Percentiles rank a stretch among this genome's conserved stretches.
These are phyloP conservation scores for Vaccinium vitisidaea DNA, from an alignment of 148 eudicot species.

Conservation along the genomic window DNA sequence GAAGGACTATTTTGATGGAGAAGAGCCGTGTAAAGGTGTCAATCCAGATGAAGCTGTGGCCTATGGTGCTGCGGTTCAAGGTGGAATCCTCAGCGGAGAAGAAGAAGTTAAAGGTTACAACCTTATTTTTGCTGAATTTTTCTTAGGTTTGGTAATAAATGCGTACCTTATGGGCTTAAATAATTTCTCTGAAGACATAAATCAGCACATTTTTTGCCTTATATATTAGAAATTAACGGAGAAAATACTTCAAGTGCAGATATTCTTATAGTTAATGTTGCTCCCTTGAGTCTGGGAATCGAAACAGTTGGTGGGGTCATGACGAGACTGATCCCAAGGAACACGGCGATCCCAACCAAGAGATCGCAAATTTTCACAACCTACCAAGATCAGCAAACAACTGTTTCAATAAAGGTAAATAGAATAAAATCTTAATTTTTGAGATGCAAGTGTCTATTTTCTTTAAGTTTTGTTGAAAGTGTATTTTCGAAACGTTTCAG, in stretches of 20 bases:
- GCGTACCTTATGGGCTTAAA: neutral
- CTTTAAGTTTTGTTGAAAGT: neutral
- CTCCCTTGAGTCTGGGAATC: slow-evolving; percentile 58
- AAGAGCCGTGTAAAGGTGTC: slow-evolving; percentile 47
- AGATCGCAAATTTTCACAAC: slow-evolving; percentile 55
- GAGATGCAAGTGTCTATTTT: neutral
- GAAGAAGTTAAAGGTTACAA: slow-evolving; percentile 40
- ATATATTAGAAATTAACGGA: neutral
- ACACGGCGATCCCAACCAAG: slow-evolving; percentile 57
- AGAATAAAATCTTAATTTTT: neutral
- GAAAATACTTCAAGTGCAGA: slow-evolving; percentile 23
- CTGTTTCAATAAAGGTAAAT: slow-evolving; percentile 40
- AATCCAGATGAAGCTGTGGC: slow-evolving; percentile 61
- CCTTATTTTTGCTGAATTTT: neutral
- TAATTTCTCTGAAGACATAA: neutral
- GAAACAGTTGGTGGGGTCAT: slow-evolving; percentile 68
- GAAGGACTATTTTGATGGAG: slow-evolving; percentile 50
- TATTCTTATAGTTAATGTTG: slow-evolving; percentile 53
- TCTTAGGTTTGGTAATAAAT: neutral
- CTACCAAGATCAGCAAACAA: slow-evolving; percentile 53
- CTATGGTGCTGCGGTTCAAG: slow-evolving; percentile 56
- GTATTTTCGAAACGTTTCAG: neutral
- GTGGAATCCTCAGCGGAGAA: slow-evolving; percentile 50
- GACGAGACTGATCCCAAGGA: slow-evolving; percentile 63
- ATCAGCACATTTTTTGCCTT: neutral